Conservation (phyloP, 1,284 basidiomycete species). For the Leccinum ponderosum region DNA sequence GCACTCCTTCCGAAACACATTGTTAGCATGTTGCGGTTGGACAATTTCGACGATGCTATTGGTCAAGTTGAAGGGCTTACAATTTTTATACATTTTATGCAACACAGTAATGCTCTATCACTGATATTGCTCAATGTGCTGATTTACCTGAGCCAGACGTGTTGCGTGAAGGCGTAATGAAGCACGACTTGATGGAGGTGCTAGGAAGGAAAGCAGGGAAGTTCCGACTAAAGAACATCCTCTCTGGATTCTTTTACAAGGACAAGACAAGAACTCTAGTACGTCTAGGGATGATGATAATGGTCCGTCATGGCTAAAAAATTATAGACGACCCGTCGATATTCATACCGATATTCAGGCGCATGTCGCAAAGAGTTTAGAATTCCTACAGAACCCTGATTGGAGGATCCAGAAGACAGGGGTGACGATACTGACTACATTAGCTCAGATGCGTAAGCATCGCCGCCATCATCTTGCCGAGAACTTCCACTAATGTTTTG, state of each 20-base stretch:
- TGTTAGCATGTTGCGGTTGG: conserved; percentile 13
- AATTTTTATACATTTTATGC: conserved; percentile 13
- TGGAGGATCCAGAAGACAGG: conserved; percentile 28
- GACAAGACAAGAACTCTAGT: conserved; percentile 21
- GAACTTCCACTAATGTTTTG: background rate
- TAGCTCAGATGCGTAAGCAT: conserved; percentile 22
- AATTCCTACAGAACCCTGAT: background rate
- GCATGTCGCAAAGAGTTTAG: conserved; percentile 15
- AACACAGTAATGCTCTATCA: conserved; percentile 10
- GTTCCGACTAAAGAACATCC: conserved; percentile 13
- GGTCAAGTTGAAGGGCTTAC: conserved; percentile 14
- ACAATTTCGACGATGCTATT: conserved; percentile 17
- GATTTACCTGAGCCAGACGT: conserved; percentile 12
- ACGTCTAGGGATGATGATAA: background rate
- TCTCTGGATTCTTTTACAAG: conserved; percentile 24
- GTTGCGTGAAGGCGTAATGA: conserved; percentile 14
- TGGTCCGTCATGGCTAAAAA: background rate
- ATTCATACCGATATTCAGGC: conserved; percentile 4
- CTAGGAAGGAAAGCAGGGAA: conserved; percentile 17
- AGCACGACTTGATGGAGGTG: conserved; percentile 14
- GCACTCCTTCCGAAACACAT: conserved; percentile 8
- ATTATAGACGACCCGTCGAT: conserved; percentile 6
- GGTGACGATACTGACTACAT: conserved; percentile 21
- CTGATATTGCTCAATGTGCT: background rate
- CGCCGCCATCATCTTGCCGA: background rate